Base-by-base conservation (phyloP, 2,329 filamentous ascomycete species). In the Periglandula ipomoeae region DNA sequence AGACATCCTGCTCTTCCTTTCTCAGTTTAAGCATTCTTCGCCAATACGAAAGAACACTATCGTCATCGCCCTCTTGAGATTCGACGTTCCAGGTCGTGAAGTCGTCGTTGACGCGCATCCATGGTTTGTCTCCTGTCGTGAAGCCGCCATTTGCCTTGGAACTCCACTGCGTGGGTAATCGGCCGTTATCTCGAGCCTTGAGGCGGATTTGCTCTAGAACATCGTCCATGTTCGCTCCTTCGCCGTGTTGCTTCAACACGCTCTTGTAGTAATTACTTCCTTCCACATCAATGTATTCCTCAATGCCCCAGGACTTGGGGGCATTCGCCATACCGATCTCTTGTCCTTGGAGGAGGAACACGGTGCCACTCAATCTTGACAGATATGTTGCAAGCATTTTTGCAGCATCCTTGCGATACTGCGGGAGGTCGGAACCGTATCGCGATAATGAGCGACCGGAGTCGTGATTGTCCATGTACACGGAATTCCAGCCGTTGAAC, bases 81-180 rank as follows among this genome's bases (percentile, higher is more conserved):
- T 68, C 70, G 2, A 75, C 81, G 50, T 87, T 87, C 58, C 82
- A 70, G 2, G 65, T 58, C 2, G 55, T 55, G 56, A 78, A 82
- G 26, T 75, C 69, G 19, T 83, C 77, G 55, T 85, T 81, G 1
- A 82, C 74, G 2, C 77, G 70, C 79, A 87, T 87, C 84, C 84
- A 87, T 0, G 84, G 80, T 53, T 70, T 72, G 0, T 49, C 54
- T 0, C 50, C 54, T 13, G 58, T 55, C 0, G 79, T 76, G 61
- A 88, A 87, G 0, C 84, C 84, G 0, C 78, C 79, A 52, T 84
- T 73, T 0, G 72, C 64, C 0, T 69, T 66, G 1, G 64, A 69
- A 46, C 75, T 72, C 84, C 84, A 88, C 46, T 84, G 81, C 60
- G 87, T 78, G 0, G 84, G 84, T 2, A 82, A 74, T 0, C 84